Evolutionary conservation across 176 grass and related monocot genomes (phyloP), one percentile per base, ranked within the genome.

Genomic region (Microstegium vimineum): DNA sequence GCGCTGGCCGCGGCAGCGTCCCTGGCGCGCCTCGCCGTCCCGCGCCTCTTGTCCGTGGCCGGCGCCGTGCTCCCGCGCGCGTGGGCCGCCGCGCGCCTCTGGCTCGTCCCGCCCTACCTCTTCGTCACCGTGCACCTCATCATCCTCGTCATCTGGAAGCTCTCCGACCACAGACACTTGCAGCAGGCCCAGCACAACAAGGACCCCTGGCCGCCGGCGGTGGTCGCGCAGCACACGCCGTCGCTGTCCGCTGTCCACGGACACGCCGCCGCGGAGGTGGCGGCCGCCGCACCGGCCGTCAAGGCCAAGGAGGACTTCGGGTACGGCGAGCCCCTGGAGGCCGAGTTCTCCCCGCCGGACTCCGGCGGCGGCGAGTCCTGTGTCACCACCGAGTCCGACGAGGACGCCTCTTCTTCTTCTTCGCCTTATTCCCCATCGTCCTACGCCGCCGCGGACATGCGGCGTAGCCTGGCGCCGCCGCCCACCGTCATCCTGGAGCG

Each of bases 91-190:
- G 37, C 80, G 77, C 79, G 76, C 5, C 64, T 85, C 40, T 94
- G 84, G 84, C 65, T 97, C 70, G 77, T 77, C 20, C 94, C 89
- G 25, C 91, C 93, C 2, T 96, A 93, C 78, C 93, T 99, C 76
- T 95, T 99, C 87, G 79, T 95, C 77, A 88, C 87, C 83, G 71
- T 96, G 27, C 91, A 99, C 77, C 84, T 99, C 82, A 99, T 99
- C 91, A 93, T 96, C 80, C 75, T 98, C 80, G 85, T 93, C 87
- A 95, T 98, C 82, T 98, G 93, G 93, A 96, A 95, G 87, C 97
- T 99, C 82, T 95, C 95, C 82, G 93, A 90, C 72, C 83, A 88
- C 37, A 95, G 80, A 66, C 88, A 90, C 57, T 74, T 51, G 85
- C 90, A 75, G 27, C 10, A 28, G 62, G 18, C n/a, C 4, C 49